phyloP scores from a whole-genome alignment of 768 basidiomycete species.

The Leucocoprinus leucothites region DNA sequence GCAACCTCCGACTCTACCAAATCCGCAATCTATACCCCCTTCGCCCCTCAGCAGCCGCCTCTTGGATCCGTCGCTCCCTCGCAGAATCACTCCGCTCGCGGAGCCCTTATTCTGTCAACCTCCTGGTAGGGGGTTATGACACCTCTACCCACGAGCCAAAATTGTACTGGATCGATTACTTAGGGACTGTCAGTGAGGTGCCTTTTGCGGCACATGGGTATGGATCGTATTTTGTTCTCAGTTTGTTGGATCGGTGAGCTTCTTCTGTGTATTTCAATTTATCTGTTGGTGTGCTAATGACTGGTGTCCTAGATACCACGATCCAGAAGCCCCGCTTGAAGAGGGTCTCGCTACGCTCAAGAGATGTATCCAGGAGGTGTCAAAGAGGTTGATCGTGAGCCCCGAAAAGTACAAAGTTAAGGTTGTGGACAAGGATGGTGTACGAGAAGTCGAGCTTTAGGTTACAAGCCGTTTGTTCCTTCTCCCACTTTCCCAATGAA shows the following conservation, averaged over 20 bases:
- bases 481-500: background rate
- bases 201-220: constrained; percentile 97
- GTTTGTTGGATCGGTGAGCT: constrained; percentile 86
- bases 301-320: constrained; percentile 66
- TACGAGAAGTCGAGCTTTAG: constrained; percentile 75
- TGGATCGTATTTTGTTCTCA: constrained; percentile 87
- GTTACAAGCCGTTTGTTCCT: background rate
- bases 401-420: constrained; percentile 86
- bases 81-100: constrained; percentile 88
- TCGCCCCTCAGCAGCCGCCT: constrained; percentile 85
- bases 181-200: constrained; percentile 84
- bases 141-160: constrained; percentile 66
- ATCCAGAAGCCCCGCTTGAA: constrained; percentile 80
- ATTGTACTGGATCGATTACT: constrained; percentile 95
- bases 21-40: constrained; percentile 91
- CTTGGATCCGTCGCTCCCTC: constrained; percentile 91
- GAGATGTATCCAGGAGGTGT: constrained; percentile 86
- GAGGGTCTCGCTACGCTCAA: constrained; percentile 82
- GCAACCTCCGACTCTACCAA: constrained; percentile 94
- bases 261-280: background rate
- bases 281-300: background rate
- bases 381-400: constrained; percentile 78
- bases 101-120: constrained; percentile 86
- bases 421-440: constrained; percentile 89
- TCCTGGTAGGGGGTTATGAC: constrained; percentile 93